Conservation (phyloP, 1,284 basidiomycete species). For the Cronartium ribicola region DNA sequence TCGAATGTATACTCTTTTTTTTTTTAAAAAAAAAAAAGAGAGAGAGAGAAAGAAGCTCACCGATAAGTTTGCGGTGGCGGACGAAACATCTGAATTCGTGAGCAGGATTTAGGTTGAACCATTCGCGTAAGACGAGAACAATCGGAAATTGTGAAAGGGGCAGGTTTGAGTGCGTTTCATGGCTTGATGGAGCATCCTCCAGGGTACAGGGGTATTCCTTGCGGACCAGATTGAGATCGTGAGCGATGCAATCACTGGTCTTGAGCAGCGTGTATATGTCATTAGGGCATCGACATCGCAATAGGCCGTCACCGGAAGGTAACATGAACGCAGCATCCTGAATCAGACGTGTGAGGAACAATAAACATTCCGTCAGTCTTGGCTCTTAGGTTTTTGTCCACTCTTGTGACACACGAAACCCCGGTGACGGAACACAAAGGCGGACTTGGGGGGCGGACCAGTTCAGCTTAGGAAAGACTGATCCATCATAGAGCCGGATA, state of each 20-base stretch:
- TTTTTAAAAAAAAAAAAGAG: background rate
- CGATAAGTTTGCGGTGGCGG: constrained; percentile 63
- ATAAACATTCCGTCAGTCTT: constrained; percentile 32
- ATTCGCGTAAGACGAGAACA: constrained; percentile 86
- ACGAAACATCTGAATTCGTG: constrained; percentile 86
- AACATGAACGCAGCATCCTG: constrained; percentile 32
- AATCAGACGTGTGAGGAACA: background rate
- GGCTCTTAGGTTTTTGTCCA: background rate
- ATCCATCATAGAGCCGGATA: constrained; percentile 65
- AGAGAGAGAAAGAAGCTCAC: constrained; percentile 54
- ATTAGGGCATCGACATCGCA: constrained; percentile 78
- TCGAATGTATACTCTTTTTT: background rate
- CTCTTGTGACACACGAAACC: background rate
- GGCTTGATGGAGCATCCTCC: background rate
- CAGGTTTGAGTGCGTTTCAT: constrained; percentile 17
- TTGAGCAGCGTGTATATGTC: constrained; percentile 92
- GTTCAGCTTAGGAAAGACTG: constrained; percentile 91
- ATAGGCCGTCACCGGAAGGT: constrained; percentile 65
- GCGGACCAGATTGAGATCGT: constrained; percentile 64
- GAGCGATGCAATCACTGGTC: constrained; percentile 80
- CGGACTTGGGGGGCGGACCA: constrained; percentile 79
- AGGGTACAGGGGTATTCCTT: constrained; percentile 56
- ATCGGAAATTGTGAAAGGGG: constrained; percentile 58
- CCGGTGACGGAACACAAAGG: background rate
- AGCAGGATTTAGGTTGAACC: constrained; percentile 77